A percentile compares a stretch with the other conserved stretches of the same genome.
phyloP scores from a whole-genome alignment of 208 protist species.

The Spongospora subterranea region DNA sequence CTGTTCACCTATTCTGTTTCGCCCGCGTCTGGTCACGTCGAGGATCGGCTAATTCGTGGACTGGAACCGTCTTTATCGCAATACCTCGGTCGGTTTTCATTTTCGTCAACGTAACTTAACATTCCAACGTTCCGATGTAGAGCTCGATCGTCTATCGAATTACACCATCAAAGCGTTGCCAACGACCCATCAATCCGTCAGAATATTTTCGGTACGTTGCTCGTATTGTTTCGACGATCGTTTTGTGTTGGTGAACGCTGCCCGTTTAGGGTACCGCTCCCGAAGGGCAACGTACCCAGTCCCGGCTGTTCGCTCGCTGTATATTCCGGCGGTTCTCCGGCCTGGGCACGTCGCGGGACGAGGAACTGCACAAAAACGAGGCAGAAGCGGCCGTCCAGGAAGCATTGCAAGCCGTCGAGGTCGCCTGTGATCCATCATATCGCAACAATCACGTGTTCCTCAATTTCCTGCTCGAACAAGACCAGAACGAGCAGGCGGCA shows the following conservation, averaged over 20 bases:
- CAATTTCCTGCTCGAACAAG: background rate
- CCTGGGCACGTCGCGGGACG: background rate
- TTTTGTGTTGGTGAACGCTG: too few relatives aligned
- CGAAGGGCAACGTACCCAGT: background rate
- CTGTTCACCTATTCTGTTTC: background rate
- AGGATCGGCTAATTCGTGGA: background rate
- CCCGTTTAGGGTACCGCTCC: background rate
- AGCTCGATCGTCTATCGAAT: background rate
- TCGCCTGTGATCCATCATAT: background rate
- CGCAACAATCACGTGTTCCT: constrained; percentile 48
- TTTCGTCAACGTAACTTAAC: background rate
- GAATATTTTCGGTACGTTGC: background rate
- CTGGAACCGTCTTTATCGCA: background rate
- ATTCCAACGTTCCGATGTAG: background rate
- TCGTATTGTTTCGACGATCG: too few relatives aligned
- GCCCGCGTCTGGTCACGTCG: background rate
- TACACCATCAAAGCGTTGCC: background rate
- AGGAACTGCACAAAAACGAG: background rate
- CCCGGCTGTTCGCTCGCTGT: background rate
- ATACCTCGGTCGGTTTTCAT: background rate
- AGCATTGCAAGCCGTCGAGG: constrained; percentile 9
- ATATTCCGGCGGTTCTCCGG: background rate
- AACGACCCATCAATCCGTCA: background rate
- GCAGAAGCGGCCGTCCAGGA: constrained; percentile 13
- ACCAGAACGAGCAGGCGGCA: background rate